Evolutionary conservation across 176 grass and related monocot genomes (phyloP), one percentile per base, ranked within the genome.

Genomic region (Alopecurus myosuroides): DNA sequence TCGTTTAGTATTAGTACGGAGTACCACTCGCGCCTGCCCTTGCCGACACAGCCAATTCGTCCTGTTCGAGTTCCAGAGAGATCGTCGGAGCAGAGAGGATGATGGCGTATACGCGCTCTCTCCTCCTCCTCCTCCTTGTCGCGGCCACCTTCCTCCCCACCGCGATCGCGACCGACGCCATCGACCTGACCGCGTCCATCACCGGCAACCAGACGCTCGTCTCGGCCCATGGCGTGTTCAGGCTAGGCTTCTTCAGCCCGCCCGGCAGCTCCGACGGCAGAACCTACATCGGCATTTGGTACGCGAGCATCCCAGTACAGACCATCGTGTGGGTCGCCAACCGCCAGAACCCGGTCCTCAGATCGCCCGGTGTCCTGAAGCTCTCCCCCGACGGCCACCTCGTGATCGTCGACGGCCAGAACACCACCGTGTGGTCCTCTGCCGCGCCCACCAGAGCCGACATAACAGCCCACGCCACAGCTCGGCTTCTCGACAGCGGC

Each of bases 301-400:
- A 78, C 65, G 10, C 45, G 50, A 58, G 17, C 11, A 63, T 88
- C 81, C 42, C 86, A 0, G 64, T 25, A 3, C 86, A 4, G 63
- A 88, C 86, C 52, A 53, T 88, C 3, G 81, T 78, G 33, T 88
- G 86, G 86, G 81, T 88, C 1, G 90, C 90, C 79, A 92, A 92
- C 64, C 84, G 90, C 7, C 64, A 41, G 46, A 35, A 7, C 44
- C 90, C 90, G 0, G 3, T 92, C 26, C 0, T 61, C 19, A 13
- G 3, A 40, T 1, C 65, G 30, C 65, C 70, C 1, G 90, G 49
- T 11, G 28, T 85, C 10, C 49, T 79, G 57, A 85, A 28, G 7
- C 39, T 92, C 41, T 51, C 86, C 74, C 15, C 74, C 50, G 73
- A 78, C 25, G 74, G 81, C 65, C 81, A 53, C 31, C 51, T 88